Evolutionary conservation across 2,329 filamentous ascomycete genomes (phyloP).

Genomic region (Exophiala mesophila): DNA sequence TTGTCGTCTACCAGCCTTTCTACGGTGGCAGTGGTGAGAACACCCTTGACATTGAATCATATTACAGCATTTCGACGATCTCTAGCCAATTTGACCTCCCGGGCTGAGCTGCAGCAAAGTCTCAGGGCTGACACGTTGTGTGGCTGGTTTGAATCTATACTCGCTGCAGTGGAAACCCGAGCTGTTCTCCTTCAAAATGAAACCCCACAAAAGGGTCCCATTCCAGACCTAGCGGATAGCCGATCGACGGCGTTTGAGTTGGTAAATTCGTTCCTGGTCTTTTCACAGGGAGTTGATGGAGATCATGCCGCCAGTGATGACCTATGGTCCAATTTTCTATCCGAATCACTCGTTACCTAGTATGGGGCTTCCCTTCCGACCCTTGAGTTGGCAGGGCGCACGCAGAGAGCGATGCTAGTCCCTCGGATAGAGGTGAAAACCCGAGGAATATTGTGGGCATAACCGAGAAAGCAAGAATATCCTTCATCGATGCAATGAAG

Average conservation of each 20-base stretch:
- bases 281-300: background rate
- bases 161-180: constrained; percentile 7
- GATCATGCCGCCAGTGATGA: background rate
- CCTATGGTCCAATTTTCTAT: constrained; percentile 20
- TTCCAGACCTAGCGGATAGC: background rate
- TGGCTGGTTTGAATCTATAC: constrained; percentile 14
- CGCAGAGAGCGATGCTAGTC: too few relatives aligned
- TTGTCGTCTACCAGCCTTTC: background rate
- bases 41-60: constrained; percentile 3
- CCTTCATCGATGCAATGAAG: too few relatives aligned
- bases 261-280: constrained; percentile 14
- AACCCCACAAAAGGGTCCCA: too few relatives aligned
- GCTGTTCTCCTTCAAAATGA: background rate
- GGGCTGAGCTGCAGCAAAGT: background rate
- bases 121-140: constrained; percentile 5
- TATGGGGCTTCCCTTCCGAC: too few relatives aligned
- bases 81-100: background rate
- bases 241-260: constrained; percentile 16
- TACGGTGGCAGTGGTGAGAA: too few relatives aligned
- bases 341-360: constrained; percentile 19
- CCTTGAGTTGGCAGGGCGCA: too few relatives aligned
- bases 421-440: too few relatives aligned
- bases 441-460: too few relatives aligned
- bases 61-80: constrained; percentile 8
- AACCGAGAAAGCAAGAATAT: too few relatives aligned